Percentiles rank a stretch among this genome's conserved stretches.
Conservation (phyloP, 164 flowering plant genomes). For the Magnolia kwangsiensis region DNA sequence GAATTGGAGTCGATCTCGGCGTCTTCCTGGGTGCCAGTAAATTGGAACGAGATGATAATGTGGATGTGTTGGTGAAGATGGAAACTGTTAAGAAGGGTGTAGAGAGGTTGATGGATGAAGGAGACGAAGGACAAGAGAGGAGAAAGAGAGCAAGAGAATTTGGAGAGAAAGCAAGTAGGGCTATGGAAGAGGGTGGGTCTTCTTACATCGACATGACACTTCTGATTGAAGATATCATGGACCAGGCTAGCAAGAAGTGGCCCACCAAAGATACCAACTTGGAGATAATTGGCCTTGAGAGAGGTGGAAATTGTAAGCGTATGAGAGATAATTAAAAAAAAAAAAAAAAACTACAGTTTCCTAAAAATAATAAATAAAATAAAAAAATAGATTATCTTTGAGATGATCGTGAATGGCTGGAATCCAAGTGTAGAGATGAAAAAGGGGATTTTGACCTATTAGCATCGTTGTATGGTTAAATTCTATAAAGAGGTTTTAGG, state of each 20-base stretch:
- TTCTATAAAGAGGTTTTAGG: too few relatives aligned
- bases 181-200: constrained; percentile 44
- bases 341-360: too few relatives aligned
- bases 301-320: constrained; percentile 36
- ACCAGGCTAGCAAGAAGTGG: background rate
- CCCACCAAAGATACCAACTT: too few relatives aligned
- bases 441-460: too few relatives aligned
- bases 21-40: too few relatives aligned
- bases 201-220: constrained; percentile 28
- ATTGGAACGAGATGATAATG: constrained; percentile 22
- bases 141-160: constrained; percentile 33
- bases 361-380: too few relatives aligned
- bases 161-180: constrained; percentile 26
- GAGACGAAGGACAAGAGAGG: constrained; percentile 36
- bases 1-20: constrained; percentile 17
- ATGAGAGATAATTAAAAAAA: background rate
- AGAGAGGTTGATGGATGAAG: constrained; percentile 30
- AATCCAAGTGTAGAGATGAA: too few relatives aligned
- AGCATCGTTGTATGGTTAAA: too few relatives aligned
- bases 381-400: too few relatives aligned
- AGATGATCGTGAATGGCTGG: too few relatives aligned
- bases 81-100: constrained; percentile 34
- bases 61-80: constrained; percentile 18
- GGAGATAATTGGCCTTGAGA: constrained; percentile 27
- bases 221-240: constrained; percentile 27